Evolutionary conservation across 1,284 basidiomycete species (phyloP), one percentile per base, ranked within the genome.

Genomic region (Ustilago trichophora): DNA sequence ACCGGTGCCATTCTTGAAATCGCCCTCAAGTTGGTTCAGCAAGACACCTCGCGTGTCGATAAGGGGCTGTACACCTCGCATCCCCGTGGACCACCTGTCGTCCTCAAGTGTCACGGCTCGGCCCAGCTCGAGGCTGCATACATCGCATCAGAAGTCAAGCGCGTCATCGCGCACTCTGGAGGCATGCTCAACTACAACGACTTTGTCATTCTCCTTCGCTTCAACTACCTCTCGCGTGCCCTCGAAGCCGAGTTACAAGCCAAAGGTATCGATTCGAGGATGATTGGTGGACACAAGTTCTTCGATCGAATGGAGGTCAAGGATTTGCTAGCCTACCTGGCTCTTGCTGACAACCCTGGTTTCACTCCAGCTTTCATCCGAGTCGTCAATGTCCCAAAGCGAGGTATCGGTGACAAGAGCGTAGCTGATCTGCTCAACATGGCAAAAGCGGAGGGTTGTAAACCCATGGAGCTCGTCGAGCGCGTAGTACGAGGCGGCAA

Each of bases 251-350:
- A 89, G 1, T 82, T 96, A 18, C 90, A 92, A 78, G 88, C 87
- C 58, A 87, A 88, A 64, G 86, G 88, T 25, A 90, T 96, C 38
- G 91, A 92, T 0, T 88, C 86, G 73, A 84, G 88, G 40, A 86
- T 95, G 46, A 85, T 95, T 9, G 89, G 88, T 13, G 91, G 91
- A 0, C 88, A 90, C 80, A 91, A 89, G 80, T 93, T 93, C 85
- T 94, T 93, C 75, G 91, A 93, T 64, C 88, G 92, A 8, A 63
- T 59, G 50, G 80, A 82, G 86, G 87, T 96, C 78, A 93, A 93
- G 83, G 91, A 93, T 79, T 72, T 94, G 19, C 83, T 95, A n/a
- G 89, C 90, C 1, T 95, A 95, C 40, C 50, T 81, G 10, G 53
- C 67, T 3, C 84, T 95, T 2, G 85, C 90, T 2, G 91, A 93